Conservation (phyloP, 768 basidiomycete species). For the Podaxis pistillaris region DNA sequence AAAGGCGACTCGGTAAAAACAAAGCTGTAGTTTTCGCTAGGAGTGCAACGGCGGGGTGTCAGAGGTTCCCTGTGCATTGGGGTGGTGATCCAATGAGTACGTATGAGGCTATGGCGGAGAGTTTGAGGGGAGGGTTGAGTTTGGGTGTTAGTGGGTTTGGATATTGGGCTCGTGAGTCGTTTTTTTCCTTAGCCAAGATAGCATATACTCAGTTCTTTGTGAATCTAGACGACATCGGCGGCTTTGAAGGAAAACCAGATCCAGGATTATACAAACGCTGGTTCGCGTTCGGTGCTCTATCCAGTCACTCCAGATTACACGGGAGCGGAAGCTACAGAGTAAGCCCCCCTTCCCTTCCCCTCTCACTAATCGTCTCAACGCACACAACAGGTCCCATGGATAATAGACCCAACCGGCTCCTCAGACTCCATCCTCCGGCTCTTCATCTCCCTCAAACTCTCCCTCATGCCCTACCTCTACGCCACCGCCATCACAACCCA, state of each 20-base stretch:
- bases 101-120: slow-evolving; percentile 50
- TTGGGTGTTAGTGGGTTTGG: slow-evolving; percentile 43
- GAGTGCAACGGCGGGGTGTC: slow-evolving; percentile 45
- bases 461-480: slow-evolving; percentile 46
- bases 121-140: slow-evolving; percentile 41
- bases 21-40: slow-evolving; percentile 45
- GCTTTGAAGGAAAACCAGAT: slow-evolving; percentile 35
- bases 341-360: neutral
- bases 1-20: slow-evolving; percentile 35
- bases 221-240: slow-evolving; percentile 40
- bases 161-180: slow-evolving; percentile 35
- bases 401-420: slow-evolving; percentile 37
- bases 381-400: slow-evolving; percentile 36
- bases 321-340: slow-evolving; percentile 48
- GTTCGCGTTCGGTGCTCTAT: slow-evolving; percentile 38
- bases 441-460: slow-evolving; percentile 40
- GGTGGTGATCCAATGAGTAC: slow-evolving; percentile 47
- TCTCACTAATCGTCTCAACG: neutral
- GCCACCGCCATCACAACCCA: slow-evolving; percentile 29
- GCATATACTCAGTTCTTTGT: neutral
- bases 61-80: slow-evolving; percentile 40
- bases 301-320: slow-evolving; percentile 46
- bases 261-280: slow-evolving; percentile 43
- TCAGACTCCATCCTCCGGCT: slow-evolving; percentile 35
- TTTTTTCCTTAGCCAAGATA: neutral